Base-by-base conservation (phyloP, 1,139 yeast species). In the Entelexis paramagnoliae region DNA sequence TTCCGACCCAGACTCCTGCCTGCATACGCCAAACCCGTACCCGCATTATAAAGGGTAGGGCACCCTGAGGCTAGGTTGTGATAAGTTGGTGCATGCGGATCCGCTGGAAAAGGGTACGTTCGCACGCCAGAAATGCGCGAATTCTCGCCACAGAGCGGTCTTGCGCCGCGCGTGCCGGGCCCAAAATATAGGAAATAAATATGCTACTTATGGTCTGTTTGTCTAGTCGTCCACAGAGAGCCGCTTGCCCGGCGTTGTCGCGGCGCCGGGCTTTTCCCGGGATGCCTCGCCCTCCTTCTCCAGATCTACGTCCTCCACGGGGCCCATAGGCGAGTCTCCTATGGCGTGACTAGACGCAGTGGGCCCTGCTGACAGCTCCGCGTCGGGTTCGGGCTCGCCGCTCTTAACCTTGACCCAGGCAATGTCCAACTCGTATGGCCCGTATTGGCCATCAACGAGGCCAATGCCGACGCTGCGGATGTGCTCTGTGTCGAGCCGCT, bases 381-480 rank as follows among this genome's bases (percentile, higher is more conserved):
- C 19, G 22, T 29, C 41, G 13, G 40, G 16, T 10, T 33, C 33
- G 35, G 36, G 39, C 17, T 46, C 50, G 26, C 63, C 61, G 38
- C 58, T 56, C 13, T 63, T 54, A 19, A 80, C 87, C 64, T 81
- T 82, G 56, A 85, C 74, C 78, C 85, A 81, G 60, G 83, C 93
- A 51, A 86, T 68, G 56, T 82, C 76, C 55, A 86, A 70, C 48
- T 77, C 73, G 64, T 73, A 86, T 2, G 91, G 88, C 0, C 95
- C 95, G 60, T 79, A 82, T 63, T 80, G 83, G 55, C 82, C 78
- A 65, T 86, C 95, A 54, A 84, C 75, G 49, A 86, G 75, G 11
- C 95, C 93, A 49, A 86, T 70, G 3, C 95, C 95, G 20, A 86
- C 71, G 4, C 93, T 81, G 60, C 81, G 80, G 51, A 86, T 77